A percentile compares a stretch with the other conserved stretches of the same genome.
Conservation (phyloP, 2,329 filamentous ascomycete genomes). For the Corynespora cassiicola region DNA sequence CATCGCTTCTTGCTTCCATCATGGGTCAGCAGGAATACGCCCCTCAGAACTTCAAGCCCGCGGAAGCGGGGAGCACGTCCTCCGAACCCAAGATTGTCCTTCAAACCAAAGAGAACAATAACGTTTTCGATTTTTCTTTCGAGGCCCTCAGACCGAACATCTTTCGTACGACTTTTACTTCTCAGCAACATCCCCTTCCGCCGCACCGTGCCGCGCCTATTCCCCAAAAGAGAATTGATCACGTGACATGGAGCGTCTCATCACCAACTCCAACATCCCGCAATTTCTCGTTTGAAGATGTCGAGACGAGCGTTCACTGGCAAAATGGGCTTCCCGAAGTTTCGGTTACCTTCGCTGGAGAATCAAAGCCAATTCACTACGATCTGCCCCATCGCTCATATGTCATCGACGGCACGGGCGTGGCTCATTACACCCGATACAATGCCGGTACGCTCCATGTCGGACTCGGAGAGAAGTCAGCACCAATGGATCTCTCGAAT, state of each 20-base stretch:
- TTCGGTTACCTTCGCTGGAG: conserved; percentile 59
- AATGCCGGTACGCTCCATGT: conserved; percentile 69
- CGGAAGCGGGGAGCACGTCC: conserved; percentile 22
- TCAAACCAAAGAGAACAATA: conserved; percentile 48
- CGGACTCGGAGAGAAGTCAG: conserved; percentile 74
- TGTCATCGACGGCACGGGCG: conserved; percentile 64
- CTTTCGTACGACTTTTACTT: conserved; percentile 73
- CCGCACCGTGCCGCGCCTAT: conserved; percentile 67
- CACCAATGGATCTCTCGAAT: conserved; percentile 74
- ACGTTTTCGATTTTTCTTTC: conserved; percentile 65
- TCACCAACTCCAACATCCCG: conserved; percentile 42
- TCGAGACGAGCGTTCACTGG: conserved; percentile 67
- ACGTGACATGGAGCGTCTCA: conserved; percentile 34
- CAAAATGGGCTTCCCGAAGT: conserved; percentile 61
- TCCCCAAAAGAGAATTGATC: conserved; percentile 48
- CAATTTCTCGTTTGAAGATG: conserved; percentile 56
- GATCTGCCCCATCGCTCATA: conserved; percentile 73
- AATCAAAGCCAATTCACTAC: conserved; percentile 61
- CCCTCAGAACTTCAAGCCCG: conserved; percentile 45
- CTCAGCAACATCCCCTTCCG: conserved; percentile 66
- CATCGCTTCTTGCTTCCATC: too few species aligned
- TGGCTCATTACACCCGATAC: conserved; percentile 71
- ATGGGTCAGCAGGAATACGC: conserved; percentile 60
- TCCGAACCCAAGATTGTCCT: conserved; percentile 46
- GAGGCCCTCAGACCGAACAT: conserved; percentile 67